A percentile compares a stretch with the other conserved stretches of the same genome.
phyloP scores from a whole-genome alignment of 148 eudicot genomes.

The Dianthus caryophyllus region DNA sequence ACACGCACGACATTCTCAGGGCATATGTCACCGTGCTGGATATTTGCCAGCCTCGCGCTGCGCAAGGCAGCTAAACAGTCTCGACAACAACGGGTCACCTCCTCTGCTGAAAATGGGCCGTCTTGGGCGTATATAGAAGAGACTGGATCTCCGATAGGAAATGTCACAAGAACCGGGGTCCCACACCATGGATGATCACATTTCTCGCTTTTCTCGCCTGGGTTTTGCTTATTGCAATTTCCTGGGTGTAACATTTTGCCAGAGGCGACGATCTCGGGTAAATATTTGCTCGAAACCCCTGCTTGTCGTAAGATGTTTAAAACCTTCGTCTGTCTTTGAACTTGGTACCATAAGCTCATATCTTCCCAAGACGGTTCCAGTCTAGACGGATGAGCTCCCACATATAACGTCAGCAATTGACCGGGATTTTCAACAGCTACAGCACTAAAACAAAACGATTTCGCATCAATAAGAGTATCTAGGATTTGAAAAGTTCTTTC shows the following conservation, averaged over 20 bases:
- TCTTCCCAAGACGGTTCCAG: slow-evolving; percentile 79
- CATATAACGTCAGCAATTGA: slow-evolving; percentile 39
- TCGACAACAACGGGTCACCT: slow-evolving; percentile 60
- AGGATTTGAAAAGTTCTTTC: slow-evolving; percentile 47
- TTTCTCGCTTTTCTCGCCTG: slow-evolving; percentile 47
- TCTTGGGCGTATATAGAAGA: slow-evolving; percentile 41
- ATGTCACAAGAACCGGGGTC: slow-evolving; percentile 60
- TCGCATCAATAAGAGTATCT: slow-evolving; percentile 40
- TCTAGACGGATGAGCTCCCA: slow-evolving; percentile 74
- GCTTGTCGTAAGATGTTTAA: slow-evolving; percentile 56
- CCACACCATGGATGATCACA: slow-evolving; percentile 83
- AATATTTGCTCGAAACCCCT: slow-evolving; percentile 46
- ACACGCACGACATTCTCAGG: slow-evolving; percentile 66
- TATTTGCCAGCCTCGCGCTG: slow-evolving; percentile 50
- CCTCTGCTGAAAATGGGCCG: slow-evolving; percentile 58
- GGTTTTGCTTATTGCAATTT: slow-evolving; percentile 47
- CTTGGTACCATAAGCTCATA: slow-evolving; percentile 87
- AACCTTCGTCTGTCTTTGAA: slow-evolving; percentile 77
- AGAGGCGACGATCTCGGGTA: slow-evolving; percentile 67
- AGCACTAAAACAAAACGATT: slow-evolving; percentile 45
- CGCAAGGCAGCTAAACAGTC: slow-evolving; percentile 67
- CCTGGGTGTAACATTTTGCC: slow-evolving; percentile 69
- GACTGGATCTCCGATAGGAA: slow-evolving; percentile 60
- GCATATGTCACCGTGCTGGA: slow-evolving; percentile 72
- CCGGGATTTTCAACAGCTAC: slow-evolving; percentile 39